Evolutionary conservation across 1,139 yeast species (phyloP).

Genomic region (Pichia sp.): DNA sequence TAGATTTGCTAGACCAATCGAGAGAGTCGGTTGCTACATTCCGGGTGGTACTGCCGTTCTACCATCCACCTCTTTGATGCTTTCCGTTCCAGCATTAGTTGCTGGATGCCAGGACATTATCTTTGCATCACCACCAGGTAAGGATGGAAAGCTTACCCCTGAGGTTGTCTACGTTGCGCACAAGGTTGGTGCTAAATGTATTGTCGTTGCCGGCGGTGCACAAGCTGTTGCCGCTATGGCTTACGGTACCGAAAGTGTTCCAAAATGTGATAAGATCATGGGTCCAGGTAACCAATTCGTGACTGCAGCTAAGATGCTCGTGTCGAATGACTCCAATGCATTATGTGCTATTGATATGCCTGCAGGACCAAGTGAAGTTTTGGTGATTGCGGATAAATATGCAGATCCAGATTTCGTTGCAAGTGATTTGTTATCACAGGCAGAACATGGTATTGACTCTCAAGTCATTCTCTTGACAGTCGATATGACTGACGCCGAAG

Average conservation of each 20-base stretch:
- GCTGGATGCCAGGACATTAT: slow-evolving; percentile 94
- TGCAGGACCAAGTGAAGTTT: slow-evolving; percentile 98
- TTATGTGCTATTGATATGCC: slow-evolving; percentile 98
- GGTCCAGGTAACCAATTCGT: slow-evolving; percentile 99
- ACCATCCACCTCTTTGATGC: slow-evolving; percentile 96
- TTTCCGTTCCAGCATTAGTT: slow-evolving; percentile 98
- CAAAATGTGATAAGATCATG: slow-evolving; percentile 91
- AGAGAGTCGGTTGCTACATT: slow-evolving; percentile 87
- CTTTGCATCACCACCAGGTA: slow-evolving; percentile 97
- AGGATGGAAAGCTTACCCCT: slow-evolving; percentile 89
- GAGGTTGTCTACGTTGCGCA: slow-evolving; percentile 98
- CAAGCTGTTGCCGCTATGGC: slow-evolving; percentile 99
- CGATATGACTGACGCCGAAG: slow-evolving; percentile 49
- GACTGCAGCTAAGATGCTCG: slow-evolving; percentile 98
- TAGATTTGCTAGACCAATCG: slow-evolving; percentile 91
- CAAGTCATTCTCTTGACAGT: slow-evolving; percentile 92
- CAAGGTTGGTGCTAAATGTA: slow-evolving; percentile 84
- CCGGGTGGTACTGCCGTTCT: slow-evolving; percentile 99
- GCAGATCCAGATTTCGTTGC: slow-evolving; percentile 97
- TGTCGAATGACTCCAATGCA: slow-evolving; percentile 92
- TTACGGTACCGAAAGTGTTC: slow-evolving; percentile 87
- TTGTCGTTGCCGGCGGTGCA: slow-evolving; percentile 97
- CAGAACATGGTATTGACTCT: slow-evolving; percentile 97
- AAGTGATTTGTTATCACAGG: slow-evolving; percentile 90
- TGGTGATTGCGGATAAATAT: slow-evolving; percentile 79